A percentile compares a stretch with the other conserved stretches of the same genome.
Conservation (phyloP, 768 basidiomycete genomes). For the Leccinum imitatum region DNA sequence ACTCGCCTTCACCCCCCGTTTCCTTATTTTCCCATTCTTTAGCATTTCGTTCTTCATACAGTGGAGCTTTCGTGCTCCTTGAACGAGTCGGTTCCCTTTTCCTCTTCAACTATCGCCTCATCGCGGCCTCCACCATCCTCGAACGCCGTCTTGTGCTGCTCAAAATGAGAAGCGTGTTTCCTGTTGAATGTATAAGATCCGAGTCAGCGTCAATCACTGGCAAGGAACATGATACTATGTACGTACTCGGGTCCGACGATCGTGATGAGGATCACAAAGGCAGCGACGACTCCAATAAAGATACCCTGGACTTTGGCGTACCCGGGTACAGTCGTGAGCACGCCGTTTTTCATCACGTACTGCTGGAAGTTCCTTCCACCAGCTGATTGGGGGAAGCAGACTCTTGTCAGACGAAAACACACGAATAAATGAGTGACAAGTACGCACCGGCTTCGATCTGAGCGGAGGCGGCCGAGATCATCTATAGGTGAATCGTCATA, state of each 20-base stretch:
- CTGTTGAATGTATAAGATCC: conserved; percentile 29
- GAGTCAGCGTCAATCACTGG: not conserved
- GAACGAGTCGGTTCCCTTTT: conserved; percentile 7
- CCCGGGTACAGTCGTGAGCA: conserved; percentile 48
- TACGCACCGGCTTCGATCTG: conserved; percentile 74
- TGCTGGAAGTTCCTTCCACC: conserved; percentile 61
- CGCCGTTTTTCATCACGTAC: conserved; percentile 43
- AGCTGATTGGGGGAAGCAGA: conserved; percentile 35
- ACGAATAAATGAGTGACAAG: not conserved
- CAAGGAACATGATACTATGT: not conserved
- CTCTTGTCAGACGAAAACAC: not conserved
- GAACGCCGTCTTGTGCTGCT: conserved; percentile 76
- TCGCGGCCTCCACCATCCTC: conserved; percentile 66
- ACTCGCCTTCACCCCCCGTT: no score
- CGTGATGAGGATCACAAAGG: conserved; percentile 73
- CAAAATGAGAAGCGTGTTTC: conserved; percentile 80
- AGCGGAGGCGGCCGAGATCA: conserved; percentile 71
- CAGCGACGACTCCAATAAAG: conserved; percentile 78
- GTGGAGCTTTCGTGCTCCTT: conserved; percentile 6
- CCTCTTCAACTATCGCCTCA: conserved; percentile 39
- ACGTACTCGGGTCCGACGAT: conserved; percentile 78
- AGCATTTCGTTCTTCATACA: not conserved
- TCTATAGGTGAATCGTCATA: conserved; percentile 29
- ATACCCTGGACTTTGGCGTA: conserved; percentile 84
- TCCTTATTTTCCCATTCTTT: no score